Base-by-base conservation (phyloP, 441 rosid species). In the Francoa sonchifolia region DNA sequence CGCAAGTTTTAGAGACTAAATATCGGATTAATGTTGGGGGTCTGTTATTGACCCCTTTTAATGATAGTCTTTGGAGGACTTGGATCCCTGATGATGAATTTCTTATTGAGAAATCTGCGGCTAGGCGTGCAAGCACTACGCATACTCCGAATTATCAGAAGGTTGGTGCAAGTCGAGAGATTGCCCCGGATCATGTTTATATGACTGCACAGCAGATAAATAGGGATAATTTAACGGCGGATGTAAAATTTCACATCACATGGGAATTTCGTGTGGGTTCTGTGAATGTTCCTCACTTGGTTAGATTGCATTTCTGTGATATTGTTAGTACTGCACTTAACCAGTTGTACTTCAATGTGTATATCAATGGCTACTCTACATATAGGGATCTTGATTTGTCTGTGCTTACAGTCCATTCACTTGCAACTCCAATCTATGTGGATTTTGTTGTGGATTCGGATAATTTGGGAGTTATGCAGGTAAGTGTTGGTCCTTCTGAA, bases 271-370 rank as follows among this genome's bases (percentile, higher is more conserved):
- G 81, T 0, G 67, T 82, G 14, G 75, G 74, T 36, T 60, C 48
- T 9, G 28, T 11, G 20, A 69, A 64, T 18, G 75, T 38, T 57
- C 63, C 45, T 17, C 67, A 77, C 70, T 54, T 87, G 36, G 72
- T 87, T 48, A 69, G 96, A 45, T 63, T 88, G 71, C 97, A 88
- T 72, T 88, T 88, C 64, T 83, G 90, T 47, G 97, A 88, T 52
- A 67, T 88, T 14, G 74, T 83, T 47, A 88, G 97, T 35, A 0
- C 57, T 8, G 67, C 84, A 1, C 87, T 83, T 39, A 78, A 76
- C 38, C 82, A 74, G 79, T 63, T 83, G 14, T 88, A 80, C 45
- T 83, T 88, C 51, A 58, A 73, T 57, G 89, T 88, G 36, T 88
- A 63, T 55, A 63, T 88, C 25, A 76, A 87, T 29, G 75, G 62